These are phyloP conservation scores for Spathaspora girioi DNA, from an alignment of 805 yeast species.

Conservation along the genomic window DNA sequence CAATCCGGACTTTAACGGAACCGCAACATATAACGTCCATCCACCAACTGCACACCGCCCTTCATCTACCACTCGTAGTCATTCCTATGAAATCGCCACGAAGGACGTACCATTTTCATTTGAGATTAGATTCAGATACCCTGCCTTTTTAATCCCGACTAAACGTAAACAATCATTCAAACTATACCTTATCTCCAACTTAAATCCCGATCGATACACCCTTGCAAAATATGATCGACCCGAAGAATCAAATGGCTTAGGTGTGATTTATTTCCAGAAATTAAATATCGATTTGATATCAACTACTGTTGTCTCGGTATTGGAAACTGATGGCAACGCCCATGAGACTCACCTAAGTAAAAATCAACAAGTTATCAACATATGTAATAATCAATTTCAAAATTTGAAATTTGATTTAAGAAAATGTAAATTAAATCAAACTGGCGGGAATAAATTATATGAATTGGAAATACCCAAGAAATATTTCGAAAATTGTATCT, in stretches of 20 bases:
- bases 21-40: not conserved
- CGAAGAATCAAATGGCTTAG: conserved; percentile 46
- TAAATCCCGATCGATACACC: conserved; percentile 27
- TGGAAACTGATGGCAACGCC: conserved; percentile 19
- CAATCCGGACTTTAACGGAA: conserved; percentile 11
- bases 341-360: conserved; percentile 24
- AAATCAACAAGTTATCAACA: conserved; percentile 18
- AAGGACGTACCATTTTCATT: conserved; percentile 38
- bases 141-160: conserved; percentile 45
- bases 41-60: conserved; percentile 9
- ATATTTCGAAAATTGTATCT: conserved; percentile 34
- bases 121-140: conserved; percentile 48
- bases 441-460: conserved; percentile 21
- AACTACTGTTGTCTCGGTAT: conserved; percentile 23
- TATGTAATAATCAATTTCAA: conserved; percentile 31
- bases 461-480: conserved; percentile 45
- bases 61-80: not conserved
- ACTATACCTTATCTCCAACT: conserved; percentile 25
- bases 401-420: conserved; percentile 39
- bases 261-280: conserved; percentile 40
- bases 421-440: conserved; percentile 23
- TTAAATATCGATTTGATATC: conserved; percentile 30
- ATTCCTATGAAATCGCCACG: conserved; percentile 19
- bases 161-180: conserved; percentile 30
- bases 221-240: conserved; percentile 27